These are phyloP conservation scores for Rhizopogon sp. DNA, from an alignment of 768 basidiomycete species.

Conservation along the genomic window DNA sequence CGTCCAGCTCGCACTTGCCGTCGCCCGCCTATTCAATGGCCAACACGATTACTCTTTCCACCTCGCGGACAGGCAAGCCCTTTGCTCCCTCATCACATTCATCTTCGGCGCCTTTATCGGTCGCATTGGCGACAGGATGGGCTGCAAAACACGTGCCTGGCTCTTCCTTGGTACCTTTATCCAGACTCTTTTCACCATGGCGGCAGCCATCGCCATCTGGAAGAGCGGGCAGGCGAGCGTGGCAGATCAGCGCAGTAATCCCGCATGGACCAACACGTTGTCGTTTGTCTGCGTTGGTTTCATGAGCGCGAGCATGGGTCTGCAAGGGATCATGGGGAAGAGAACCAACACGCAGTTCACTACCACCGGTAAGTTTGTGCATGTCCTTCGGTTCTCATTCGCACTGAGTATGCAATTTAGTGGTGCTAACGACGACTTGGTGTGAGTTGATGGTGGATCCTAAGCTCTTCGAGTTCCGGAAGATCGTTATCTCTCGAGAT, in stretches of 20 bases:
- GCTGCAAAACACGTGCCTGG: conserved; percentile 65
- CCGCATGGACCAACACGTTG: conserved; percentile 60
- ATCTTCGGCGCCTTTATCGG: conserved; percentile 66
- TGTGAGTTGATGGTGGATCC: conserved; percentile 80
- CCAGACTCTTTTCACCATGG: conserved; percentile 72
- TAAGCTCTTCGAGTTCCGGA: conserved; percentile 51
- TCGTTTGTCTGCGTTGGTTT: conserved; percentile 70
- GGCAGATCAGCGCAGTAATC: conserved; percentile 46
- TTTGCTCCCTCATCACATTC: conserved; percentile 69
- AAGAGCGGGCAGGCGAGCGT: conserved; percentile 55
- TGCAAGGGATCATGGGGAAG: conserved; percentile 82
- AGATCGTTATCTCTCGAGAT: conserved; percentile 55
- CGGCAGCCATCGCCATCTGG: conserved; percentile 63
- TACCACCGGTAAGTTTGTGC: conserved; percentile 52
- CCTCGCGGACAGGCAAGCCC: conserved; percentile 74
- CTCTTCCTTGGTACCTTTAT: conserved; percentile 62
- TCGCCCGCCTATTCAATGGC: conserved; percentile 66
- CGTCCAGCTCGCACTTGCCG: conserved; percentile 63
- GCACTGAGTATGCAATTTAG: conserved; percentile 25
- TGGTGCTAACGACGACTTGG: conserved; percentile 80
- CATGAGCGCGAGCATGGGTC: conserved; percentile 71
- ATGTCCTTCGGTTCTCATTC: not conserved
- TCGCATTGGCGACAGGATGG: conserved; percentile 69
- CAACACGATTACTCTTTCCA: conserved; percentile 56
- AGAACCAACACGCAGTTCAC: conserved; percentile 70